Percentiles rank a stretch among this genome's conserved stretches.
Evolutionary conservation across 148 eudicot species (phyloP).

Genomic region (Polygonum aviculare): DNA sequence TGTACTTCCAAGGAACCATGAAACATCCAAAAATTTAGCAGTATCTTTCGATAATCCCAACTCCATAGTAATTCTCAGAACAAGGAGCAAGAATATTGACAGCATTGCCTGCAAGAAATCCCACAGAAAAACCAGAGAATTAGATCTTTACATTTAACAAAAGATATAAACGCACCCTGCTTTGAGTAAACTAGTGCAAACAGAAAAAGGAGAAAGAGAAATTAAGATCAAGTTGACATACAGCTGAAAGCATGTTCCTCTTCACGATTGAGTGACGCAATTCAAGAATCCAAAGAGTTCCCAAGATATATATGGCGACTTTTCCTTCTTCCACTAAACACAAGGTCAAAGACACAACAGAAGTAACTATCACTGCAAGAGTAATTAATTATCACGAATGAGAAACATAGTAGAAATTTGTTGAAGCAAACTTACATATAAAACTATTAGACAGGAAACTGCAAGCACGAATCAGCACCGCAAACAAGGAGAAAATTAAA

Average conservation of each 20-base stretch:
- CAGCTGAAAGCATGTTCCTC: slow-evolving; percentile 54
- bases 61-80: slow-evolving; percentile 57
- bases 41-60: slow-evolving; percentile 77
- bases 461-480: slow-evolving; percentile 59
- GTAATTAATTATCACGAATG: neutral
- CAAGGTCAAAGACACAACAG: slow-evolving; percentile 17
- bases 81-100: slow-evolving; percentile 42
- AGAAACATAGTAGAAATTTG: neutral
- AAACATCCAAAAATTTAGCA: slow-evolving; percentile 32
- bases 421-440: slow-evolving; percentile 53
- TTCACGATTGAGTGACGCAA: slow-evolving; percentile 50
- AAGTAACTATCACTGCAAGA: slow-evolving; percentile 8
- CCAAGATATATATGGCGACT: slow-evolving; percentile 70
- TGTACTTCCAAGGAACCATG: slow-evolving; percentile 33
- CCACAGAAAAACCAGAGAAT: slow-evolving; percentile 5
- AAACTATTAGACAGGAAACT: slow-evolving; percentile 92
- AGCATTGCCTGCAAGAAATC: slow-evolving; percentile 48
- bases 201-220: neutral
- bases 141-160: neutral
- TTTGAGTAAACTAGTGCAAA: neutral
- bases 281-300: slow-evolving; percentile 51
- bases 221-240: slow-evolving; percentile 21
- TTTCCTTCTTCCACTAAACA: slow-evolving; percentile 93
- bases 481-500: slow-evolving; percentile 38
- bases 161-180: neutral